Evolutionary conservation across 371 early-diverging fungal genomes (phyloP).

Genomic region (Phascolomyces articulosus): DNA sequence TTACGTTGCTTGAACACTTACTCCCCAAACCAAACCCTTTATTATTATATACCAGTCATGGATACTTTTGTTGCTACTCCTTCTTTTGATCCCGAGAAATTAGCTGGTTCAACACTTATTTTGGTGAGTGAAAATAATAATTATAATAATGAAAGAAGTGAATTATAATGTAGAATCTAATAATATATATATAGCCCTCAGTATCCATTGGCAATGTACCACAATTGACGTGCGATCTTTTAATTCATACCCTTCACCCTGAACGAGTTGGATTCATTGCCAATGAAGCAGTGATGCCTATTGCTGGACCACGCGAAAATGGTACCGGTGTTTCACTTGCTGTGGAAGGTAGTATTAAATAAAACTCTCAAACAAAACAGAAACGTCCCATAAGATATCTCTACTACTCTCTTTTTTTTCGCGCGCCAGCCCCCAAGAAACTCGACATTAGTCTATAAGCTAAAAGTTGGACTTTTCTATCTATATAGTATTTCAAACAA

Average conservation of each 20-base stretch:
- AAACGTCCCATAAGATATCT: no score
- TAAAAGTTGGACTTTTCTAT: neutral
- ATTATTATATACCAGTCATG: no score
- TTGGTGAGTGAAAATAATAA: constrained; percentile 35
- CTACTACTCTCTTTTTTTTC: no score
- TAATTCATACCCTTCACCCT: constrained; percentile 67
- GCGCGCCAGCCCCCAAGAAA: no score
- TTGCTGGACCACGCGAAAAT: constrained; percentile 45
- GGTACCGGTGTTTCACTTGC: constrained; percentile 39
- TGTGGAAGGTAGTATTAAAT: constrained; percentile 47
- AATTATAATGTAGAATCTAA: no score
- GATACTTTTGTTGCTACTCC: constrained; percentile 40
- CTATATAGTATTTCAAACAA: constrained; percentile 56
- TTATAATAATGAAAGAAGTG: no score
- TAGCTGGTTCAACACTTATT: constrained; percentile 50
- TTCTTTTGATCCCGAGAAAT: constrained; percentile 35
- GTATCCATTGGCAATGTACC: constrained; percentile 86
- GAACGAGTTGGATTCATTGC: constrained; percentile 71
- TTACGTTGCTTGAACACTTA: no score
- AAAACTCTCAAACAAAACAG: no score
- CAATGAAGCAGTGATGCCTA: constrained; percentile 58
- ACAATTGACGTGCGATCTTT: constrained; percentile 72
- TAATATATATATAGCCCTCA: constrained; percentile 47
- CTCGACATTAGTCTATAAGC: no score
- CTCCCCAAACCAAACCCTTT: no score